Base-by-base conservation (phyloP, 1,139 yeast genomes). In the Eremothecium sinecaudum region DNA sequence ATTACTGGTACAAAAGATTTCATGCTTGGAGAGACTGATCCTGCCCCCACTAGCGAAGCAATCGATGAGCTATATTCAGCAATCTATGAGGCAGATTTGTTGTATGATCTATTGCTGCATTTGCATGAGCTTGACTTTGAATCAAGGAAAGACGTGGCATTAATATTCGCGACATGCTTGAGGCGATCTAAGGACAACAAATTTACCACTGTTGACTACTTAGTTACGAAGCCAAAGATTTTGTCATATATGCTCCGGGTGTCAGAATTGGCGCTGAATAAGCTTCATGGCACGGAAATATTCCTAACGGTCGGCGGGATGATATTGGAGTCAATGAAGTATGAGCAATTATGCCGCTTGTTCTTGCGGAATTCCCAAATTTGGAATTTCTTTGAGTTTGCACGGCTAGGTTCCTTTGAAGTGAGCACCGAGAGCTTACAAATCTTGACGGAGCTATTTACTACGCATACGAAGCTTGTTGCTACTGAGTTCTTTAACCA, bases 341-440 rank as follows among this genome's bases (percentile, higher is more conserved):
- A 78, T 54, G 96, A 86, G 56, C 69, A 66, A 25, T 67, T 90
- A 37, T 73, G 82, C 35, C 64, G 68, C 36, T 68, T 71, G 41
- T 67, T 82, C 8, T 53, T 86, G 28, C 64, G 66, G 36, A 71
- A 71, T 39, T 71, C 73, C 7, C 62, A 65, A 24, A 69, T 87
- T 44, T 90, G 98, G 97, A 73, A 74, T 42, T 79, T 76, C 50
- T 87, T 90, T 61, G 74, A 71, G 32, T 83, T 81, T 54, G 82
- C 83, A 28, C 79, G 78, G 47, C 66, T 71, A 31, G 78, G 79
- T 3, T 75, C 80, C 18, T 90, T 90, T 61, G 97, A 90, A 59
- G 73, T 82, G 20, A 87, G 94, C 36, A 83, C 95, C 2, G 95
- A 86, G 56, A 74, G 94, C 1, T 82, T 90, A 59, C 75, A 79